Evolutionary conservation across 345 rosid genomes (phyloP), one percentile per base, ranked within the genome.

Genomic region (Gossypium ekmanianum): DNA sequence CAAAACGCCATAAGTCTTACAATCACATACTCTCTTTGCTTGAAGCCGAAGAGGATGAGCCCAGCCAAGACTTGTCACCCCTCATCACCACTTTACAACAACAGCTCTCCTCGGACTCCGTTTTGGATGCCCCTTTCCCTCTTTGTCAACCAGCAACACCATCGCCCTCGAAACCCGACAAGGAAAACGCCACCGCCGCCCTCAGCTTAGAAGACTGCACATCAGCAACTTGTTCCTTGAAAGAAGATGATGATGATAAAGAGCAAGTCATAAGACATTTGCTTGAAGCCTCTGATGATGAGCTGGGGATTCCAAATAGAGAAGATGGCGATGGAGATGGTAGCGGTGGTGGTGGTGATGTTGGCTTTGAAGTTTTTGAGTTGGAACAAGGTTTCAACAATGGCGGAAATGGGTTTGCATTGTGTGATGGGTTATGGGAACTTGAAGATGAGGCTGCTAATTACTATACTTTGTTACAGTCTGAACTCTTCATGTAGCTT

Each of bases 261-360:
- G 88, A 89, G 75, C 79, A 81, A 7, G 94, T 91, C 11, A 94
- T 94, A 56, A 87, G 88, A 65, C 97, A 84, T 79, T 87, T 91
- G 59, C 88, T 90, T 1, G 92, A 94, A 85, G 98, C 97, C 1
- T 89, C 97, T 0, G 98, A 90, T 29, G 98, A 94, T 71, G 98
- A 94, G 82, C 94, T 94, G 5, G 98, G 98, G 65, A 88, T 94
- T 20, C 97, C 95, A 14, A 85, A 79, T 56, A 79, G 74, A 29
- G 85, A 80, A 11, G 79, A 34, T 13, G 76, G 39, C 14, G 52
- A 48, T 11, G 52, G 52, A 7, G 85, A 24, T 51, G 55, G 2
- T 13, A 16, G 14, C 55, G 62, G 22, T 12, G 62, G 3, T 11
- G 39, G 63, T 7, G 54, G 7, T 43, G 47, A 14, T 0, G 67